Evolutionary conservation across 768 basidiomycete genomes (phyloP).

Genomic region (Boletellus ananiceps): DNA sequence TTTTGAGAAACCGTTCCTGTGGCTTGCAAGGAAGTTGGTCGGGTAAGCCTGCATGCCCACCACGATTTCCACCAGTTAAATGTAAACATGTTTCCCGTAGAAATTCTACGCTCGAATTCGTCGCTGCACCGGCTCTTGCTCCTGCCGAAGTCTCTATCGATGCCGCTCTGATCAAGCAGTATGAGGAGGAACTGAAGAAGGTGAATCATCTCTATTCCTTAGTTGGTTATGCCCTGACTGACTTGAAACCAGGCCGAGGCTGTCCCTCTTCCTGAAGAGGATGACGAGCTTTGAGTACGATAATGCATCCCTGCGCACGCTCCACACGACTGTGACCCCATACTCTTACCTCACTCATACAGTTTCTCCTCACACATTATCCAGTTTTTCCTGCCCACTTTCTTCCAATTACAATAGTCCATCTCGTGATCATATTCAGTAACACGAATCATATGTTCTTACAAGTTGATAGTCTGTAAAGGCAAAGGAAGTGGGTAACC

Average conservation of each 20-base stretch:
- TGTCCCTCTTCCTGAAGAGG: conserved; percentile 97
- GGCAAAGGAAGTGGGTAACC: conserved; percentile 4
- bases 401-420: conserved; percentile 23
- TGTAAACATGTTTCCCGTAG: conserved; percentile 36
- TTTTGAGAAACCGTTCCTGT: conserved; percentile 99
- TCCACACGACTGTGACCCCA: conserved; percentile 17
- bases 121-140: conserved; percentile 91
- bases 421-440: conserved; percentile 22
- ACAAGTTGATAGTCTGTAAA: conserved; percentile 1
- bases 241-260: conserved; percentile 61
- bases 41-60: conserved; percentile 55
- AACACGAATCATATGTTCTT: conserved; percentile 18
- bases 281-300: conserved; percentile 67
- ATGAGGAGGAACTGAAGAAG: conserved; percentile 69
- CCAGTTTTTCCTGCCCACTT: conserved; percentile 15
- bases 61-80: not conserved
- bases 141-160: conserved; percentile 93
- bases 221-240: not conserved
- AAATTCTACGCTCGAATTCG: conserved; percentile 86
- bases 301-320: conserved; percentile 16
- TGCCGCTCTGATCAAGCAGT: conserved; percentile 67
- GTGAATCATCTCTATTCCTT: conserved; percentile 36
- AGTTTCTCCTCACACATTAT: conserved; percentile 16
- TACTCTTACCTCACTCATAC: conserved; percentile 21
- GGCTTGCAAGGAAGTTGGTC: conserved; percentile 97